A percentile compares a stretch with the other conserved stretches of the same genome.
phyloP scores from a whole-genome alignment of 768 basidiomycete genomes.

The Suillus hirtellus region DNA sequence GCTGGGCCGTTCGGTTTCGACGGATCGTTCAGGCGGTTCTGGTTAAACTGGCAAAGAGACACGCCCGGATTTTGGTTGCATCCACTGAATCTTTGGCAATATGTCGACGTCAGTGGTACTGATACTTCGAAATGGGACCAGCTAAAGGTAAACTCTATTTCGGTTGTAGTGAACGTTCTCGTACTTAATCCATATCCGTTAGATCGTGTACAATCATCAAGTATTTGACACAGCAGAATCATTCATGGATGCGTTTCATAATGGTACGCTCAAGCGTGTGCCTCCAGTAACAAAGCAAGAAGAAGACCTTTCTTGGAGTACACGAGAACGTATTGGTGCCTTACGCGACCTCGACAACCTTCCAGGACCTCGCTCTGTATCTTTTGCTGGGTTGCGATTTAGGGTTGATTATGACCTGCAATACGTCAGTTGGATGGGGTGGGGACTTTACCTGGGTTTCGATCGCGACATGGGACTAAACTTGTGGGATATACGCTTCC shows the following conservation, averaged over 20 bases:
- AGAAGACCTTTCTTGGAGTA: slow-evolving; percentile 44
- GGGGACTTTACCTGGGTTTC: slow-evolving; percentile 61
- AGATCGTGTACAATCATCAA: slow-evolving; percentile 63
- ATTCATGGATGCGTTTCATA: slow-evolving; percentile 53
- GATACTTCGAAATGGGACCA: slow-evolving; percentile 53
- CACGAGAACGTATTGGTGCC: slow-evolving; percentile 41
- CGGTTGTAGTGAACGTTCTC: not conserved
- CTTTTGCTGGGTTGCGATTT: slow-evolving; percentile 60
- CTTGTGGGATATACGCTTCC: slow-evolving; percentile 62
- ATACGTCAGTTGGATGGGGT: slow-evolving; percentile 69
- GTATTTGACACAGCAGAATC: slow-evolving; percentile 48
- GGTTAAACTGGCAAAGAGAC: slow-evolving; percentile 53
- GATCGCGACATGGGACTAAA: slow-evolving; percentile 69
- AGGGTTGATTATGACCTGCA: slow-evolving; percentile 50
- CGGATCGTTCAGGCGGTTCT: slow-evolving; percentile 56
- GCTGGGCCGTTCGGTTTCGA: slow-evolving; percentile 59
- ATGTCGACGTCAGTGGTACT: slow-evolving; percentile 56
- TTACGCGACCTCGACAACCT: slow-evolving; percentile 59
- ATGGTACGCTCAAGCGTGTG: slow-evolving; percentile 52
- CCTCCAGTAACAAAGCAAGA: slow-evolving; percentile 33
- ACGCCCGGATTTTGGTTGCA: slow-evolving; percentile 52
- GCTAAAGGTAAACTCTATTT: slow-evolving; percentile 41
- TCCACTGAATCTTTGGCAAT: slow-evolving; percentile 55
- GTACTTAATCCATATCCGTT: not conserved
- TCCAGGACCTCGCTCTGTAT: slow-evolving; percentile 63